Evolutionary conservation across 768 basidiomycete genomes (phyloP).

Genomic region (Mycena vitilis): DNA sequence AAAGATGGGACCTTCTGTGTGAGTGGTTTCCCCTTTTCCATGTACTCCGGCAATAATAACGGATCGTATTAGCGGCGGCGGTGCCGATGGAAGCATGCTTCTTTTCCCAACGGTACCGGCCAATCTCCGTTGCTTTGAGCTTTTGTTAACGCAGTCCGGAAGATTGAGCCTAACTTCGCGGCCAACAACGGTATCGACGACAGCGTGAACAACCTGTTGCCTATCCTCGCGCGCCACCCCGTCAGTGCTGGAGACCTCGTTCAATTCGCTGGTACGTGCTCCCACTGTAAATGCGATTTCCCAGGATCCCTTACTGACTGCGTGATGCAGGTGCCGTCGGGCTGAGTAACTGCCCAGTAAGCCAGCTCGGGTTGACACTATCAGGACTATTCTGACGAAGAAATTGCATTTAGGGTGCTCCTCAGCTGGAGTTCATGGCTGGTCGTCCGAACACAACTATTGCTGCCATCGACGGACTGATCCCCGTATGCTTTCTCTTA

Average conservation of each 20-base stretch:
- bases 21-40: neutral
- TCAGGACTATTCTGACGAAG: no score
- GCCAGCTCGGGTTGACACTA: neutral
- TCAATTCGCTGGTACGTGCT: constrained; percentile 23
- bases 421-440: no score
- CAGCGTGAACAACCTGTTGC: constrained; percentile 33
- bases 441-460: no score
- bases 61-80: constrained; percentile 42
- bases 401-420: no score
- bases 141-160: neutral
- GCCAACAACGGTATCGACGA: constrained; percentile 33
- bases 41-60: neutral
- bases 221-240: constrained; percentile 13
- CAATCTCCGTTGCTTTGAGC: neutral
- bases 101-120: constrained; percentile 35
- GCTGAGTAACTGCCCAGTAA: constrained; percentile 48
- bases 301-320: neutral
- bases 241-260: constrained; percentile 39
- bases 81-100: constrained; percentile 47
- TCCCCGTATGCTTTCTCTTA: no score
- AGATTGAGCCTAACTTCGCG: constrained; percentile 38
- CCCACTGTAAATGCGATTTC: no score
- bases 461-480: no score
- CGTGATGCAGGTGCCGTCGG: constrained; percentile 39
- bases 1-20: neutral